phyloP scores from a whole-genome alignment of 352 stramenopile species.

The Saprolegnia parasitica region DNA sequence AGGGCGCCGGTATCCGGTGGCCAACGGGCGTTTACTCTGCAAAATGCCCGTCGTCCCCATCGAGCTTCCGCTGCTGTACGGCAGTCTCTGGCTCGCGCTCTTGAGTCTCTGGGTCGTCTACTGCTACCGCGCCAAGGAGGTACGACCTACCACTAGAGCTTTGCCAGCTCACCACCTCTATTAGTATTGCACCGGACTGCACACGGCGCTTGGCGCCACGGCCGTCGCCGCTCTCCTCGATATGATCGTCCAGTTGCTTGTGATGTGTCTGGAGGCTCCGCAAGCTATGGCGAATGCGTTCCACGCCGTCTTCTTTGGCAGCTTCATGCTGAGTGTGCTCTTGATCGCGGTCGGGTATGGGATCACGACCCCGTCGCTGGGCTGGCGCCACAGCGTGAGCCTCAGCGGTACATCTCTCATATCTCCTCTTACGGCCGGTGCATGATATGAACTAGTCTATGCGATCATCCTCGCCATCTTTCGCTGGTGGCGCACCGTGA shows the following conservation, averaged over 20 bases:
- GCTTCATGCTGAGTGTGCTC: slow-evolving; percentile 1
- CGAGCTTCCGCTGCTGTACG: neutral
- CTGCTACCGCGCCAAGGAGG: slow-evolving; percentile 5
- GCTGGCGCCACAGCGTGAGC: neutral
- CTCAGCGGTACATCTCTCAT: neutral
- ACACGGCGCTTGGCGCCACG: neutral
- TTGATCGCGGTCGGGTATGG: slow-evolving; percentile 6
- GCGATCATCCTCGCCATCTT: neutral
- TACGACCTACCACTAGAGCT: neutral
- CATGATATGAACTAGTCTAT: neutral
- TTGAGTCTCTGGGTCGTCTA: neutral
- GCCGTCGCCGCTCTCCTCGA: neutral
- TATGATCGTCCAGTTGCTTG: neutral
- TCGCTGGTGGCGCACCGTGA: neutral
- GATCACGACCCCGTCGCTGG: neutral
- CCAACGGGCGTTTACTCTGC: neutral
- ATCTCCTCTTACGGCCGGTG: neutral
- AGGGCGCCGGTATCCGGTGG: neutral
- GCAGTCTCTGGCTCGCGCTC: neutral
- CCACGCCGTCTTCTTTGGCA: neutral
- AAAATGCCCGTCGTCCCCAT: neutral
- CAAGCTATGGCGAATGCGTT: neutral
- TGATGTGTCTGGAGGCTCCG: neutral
- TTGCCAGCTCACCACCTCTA: neutral
- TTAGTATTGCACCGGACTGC: neutral